A percentile compares a stretch with the other conserved stretches of the same genome.
Evolutionary conservation across 768 basidiomycete species (phyloP).

Genomic region (Nidularia sp.): DNA sequence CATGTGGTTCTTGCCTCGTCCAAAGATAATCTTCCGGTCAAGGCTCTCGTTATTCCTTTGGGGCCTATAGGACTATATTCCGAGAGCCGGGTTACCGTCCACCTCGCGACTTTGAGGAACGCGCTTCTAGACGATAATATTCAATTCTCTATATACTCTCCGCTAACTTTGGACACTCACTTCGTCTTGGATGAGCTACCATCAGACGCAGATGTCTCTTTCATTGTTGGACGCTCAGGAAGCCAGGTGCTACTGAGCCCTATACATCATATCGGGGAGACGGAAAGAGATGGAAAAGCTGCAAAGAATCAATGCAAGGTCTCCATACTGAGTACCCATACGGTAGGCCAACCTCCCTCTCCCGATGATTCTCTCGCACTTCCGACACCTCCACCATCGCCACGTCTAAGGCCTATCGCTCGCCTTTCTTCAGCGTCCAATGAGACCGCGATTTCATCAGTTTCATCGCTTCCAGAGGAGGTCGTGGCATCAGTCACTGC

Average conservation of each 20-base stretch:
- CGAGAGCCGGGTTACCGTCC: not conserved
- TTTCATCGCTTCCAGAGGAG: conserved; percentile 10
- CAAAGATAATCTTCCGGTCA: not conserved
- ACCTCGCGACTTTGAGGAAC: not conserved
- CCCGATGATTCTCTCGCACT: conserved; percentile 5
- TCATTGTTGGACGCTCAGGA: conserved; percentile 18
- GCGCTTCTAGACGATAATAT: not conserved
- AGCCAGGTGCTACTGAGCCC: conserved; percentile 14
- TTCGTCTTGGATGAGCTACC: not conserved
- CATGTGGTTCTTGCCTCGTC: not conserved
- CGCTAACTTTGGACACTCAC: not conserved
- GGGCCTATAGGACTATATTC: not conserved
- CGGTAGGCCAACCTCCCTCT: conserved; percentile 6
- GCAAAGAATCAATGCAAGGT: conserved; percentile 19
- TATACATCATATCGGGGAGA: conserved; percentile 3
- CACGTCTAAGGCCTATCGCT: conserved; percentile 17
- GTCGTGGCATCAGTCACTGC: not conserved
- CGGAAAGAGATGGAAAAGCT: not conserved
- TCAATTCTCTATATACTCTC: not conserved
- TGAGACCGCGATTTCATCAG: conserved; percentile 5
- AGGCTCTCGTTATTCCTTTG: not conserved
- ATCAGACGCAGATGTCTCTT: conserved; percentile 5
- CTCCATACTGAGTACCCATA: conserved; percentile 27
- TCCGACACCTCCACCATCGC: conserved; percentile 35
- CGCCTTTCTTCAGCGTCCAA: conserved; percentile 4